Evolutionary conservation across 2,329 filamentous ascomycete genomes (phyloP).

Genomic region (Neophaeococcomyces mojaviensis): DNA sequence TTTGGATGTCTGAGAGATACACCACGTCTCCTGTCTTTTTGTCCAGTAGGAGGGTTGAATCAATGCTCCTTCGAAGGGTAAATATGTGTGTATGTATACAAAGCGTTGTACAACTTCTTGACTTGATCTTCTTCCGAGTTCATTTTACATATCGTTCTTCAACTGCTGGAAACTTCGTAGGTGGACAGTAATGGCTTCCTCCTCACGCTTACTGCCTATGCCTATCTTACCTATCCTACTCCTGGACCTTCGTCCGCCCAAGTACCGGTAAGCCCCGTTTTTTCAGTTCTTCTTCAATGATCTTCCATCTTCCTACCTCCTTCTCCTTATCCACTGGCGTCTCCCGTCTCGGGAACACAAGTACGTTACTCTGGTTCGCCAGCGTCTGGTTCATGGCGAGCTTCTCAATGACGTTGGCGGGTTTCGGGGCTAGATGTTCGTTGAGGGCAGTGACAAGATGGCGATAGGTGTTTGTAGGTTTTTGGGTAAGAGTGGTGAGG

Average conservation of each 20-base stretch:
- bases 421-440: slow-evolving; percentile 26
- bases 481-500: slow-evolving; percentile 45
- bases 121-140: too few relatives aligned
- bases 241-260: slow-evolving; percentile 27
- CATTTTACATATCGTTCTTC: too few relatives aligned
- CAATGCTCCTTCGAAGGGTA: too few relatives aligned
- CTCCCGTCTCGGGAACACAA: slow-evolving; percentile 55
- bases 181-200: too few relatives aligned
- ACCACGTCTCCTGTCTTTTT: too few relatives aligned
- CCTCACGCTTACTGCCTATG: too few relatives aligned
- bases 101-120: too few relatives aligned
- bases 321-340: slow-evolving; percentile 67
- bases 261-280: slow-evolving; percentile 54
- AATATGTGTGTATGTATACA: too few relatives aligned
- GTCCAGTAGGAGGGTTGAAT: too few relatives aligned
- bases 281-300: slow-evolving; percentile 64
- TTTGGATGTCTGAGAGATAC: too few relatives aligned
- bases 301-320: slow-evolving; percentile 67
- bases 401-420: slow-evolving; percentile 54
- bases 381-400: slow-evolving; percentile 45
- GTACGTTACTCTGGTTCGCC: slow-evolving; percentile 59
- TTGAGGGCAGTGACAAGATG: slow-evolving; percentile 42
- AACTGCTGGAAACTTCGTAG: too few relatives aligned
- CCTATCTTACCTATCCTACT: too few relatives aligned
- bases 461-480: slow-evolving; percentile 45